Conservation (phyloP, 768 basidiomycete genomes). For the Boletus rufocinnamomeus region DNA sequence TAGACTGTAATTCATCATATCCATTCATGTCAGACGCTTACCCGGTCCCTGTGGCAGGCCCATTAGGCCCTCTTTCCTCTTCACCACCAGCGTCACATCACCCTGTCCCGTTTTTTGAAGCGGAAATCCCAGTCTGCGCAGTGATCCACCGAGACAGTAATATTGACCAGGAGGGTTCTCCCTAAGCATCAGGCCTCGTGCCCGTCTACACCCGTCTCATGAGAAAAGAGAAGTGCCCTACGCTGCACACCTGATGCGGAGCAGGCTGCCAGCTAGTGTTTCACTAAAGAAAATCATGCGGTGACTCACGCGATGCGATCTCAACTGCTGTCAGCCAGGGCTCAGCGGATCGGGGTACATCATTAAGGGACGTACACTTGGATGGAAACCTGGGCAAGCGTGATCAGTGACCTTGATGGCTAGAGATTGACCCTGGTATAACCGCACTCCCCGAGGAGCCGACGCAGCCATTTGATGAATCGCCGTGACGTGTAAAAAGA, state of each 20-base stretch:
- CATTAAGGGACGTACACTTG: slow-evolving; percentile 12
- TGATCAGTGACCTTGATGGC: slow-evolving; percentile 41
- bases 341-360: slow-evolving; percentile 15
- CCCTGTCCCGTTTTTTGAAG: not conserved
- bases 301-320: not conserved
- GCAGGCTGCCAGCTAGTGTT: slow-evolving; percentile 9
- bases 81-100: not conserved
- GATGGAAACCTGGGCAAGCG: slow-evolving; percentile 14
- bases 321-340: slow-evolving; percentile 4
- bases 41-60: too few relatives aligned
- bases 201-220: not conserved
- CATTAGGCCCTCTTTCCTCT: too few relatives aligned
- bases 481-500: slow-evolving; percentile 46
- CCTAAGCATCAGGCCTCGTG: slow-evolving; percentile 8
- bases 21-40: slow-evolving; percentile 1
- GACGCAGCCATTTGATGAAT: slow-evolving; percentile 40
- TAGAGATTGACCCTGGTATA: slow-evolving; percentile 36
- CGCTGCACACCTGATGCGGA: slow-evolving; percentile 8
- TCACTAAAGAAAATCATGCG: slow-evolving; percentile 14
- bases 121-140: not conserved
- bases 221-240: slow-evolving; percentile 13
- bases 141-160: not conserved
- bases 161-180: slow-evolving; percentile 3
- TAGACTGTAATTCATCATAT: slow-evolving; percentile 2
- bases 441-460: slow-evolving; percentile 34